A percentile compares a stretch with the other conserved stretches of the same genome.
Conservation (phyloP, 2,329 filamentous ascomycete genomes). For the Colletotrichum siamense region DNA sequence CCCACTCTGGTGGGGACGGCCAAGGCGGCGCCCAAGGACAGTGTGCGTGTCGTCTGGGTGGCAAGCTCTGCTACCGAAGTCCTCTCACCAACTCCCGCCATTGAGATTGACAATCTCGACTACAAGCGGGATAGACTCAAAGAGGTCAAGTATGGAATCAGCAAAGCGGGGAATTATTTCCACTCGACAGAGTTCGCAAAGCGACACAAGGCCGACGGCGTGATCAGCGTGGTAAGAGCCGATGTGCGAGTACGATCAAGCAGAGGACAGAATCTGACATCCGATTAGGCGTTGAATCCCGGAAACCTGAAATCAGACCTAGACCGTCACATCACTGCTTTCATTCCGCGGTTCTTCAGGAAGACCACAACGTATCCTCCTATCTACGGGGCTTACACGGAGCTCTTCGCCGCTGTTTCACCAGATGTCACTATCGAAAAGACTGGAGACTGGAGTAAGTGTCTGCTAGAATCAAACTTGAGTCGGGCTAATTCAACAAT, state of each 20-base stretch:
- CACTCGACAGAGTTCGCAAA: slow-evolving; percentile 35
- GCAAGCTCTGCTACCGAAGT: slow-evolving; percentile 34
- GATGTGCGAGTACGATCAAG: not conserved
- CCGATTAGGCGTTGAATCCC: slow-evolving; percentile 36
- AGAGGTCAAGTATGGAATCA: slow-evolving; percentile 34
- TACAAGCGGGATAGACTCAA: slow-evolving; percentile 27
- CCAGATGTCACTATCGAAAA: slow-evolving; percentile 45
- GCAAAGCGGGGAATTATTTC: slow-evolving; percentile 36
- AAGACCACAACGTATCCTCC: slow-evolving; percentile 29
- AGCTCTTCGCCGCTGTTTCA: slow-evolving; percentile 51
- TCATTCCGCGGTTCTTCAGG: slow-evolving; percentile 12
- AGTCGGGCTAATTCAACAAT: not conserved
- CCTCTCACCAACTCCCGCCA: slow-evolving; percentile 23
- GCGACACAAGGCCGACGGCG: slow-evolving; percentile 26
- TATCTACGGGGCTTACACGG: slow-evolving; percentile 51
- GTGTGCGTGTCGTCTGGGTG: slow-evolving; percentile 38
- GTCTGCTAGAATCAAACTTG: not conserved
- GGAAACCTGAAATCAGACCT: slow-evolving; percentile 44
- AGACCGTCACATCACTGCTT: slow-evolving; percentile 20
- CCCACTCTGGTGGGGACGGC: slow-evolving; percentile 37
- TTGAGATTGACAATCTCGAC: slow-evolving; percentile 33
- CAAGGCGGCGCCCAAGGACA: slow-evolving; percentile 30
- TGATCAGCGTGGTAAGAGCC: slow-evolving; percentile 24
- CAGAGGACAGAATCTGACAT: not conserved
- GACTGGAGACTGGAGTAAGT: slow-evolving; percentile 34